Base-by-base conservation (phyloP, 1,284 basidiomycete genomes). In the Hymenochaete sp. region DNA sequence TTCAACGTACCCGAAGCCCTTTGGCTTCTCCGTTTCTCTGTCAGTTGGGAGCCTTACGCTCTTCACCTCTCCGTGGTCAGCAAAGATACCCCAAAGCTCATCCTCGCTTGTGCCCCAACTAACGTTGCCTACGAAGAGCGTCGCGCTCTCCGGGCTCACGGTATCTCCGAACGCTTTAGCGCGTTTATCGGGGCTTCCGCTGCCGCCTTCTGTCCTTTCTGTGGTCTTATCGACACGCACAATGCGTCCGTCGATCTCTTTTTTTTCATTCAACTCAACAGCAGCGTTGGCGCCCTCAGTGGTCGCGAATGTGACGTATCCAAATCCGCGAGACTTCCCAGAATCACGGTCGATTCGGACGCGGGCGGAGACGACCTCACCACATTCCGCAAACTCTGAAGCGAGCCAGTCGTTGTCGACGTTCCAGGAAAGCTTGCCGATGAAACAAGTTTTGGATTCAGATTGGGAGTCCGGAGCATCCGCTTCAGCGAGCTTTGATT, bases 1-100 rank as follows among this genome's bases (percentile, higher is more conserved):
- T 66, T 97, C 92, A 61, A 98, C 87, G 67, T 98, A 98, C 38
- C 83, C 96, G 66, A 95, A 98, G 58, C 96, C 96, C 68, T 98
- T 98, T 47, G 90, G 82, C 53, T 75, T 76, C 38, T 91, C 93
- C 4, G 86, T 78, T 48, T 98, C 96, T 51, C 88, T 75, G 64
- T 98, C 93, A 44, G 93, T 98, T 24, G 93, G 93, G 45, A 98
- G 68, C 53, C 93, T 79, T 40, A 98, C 91, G 56, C 72, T 85
- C 66, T 89, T 86, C 44, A 97, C 80, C 52, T 86, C 81, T 42
- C 93, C 93, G 62, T 82, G 85, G 61, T 93, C 90, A 55, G 80
- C 82, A 65, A 98, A 99, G 53, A 82, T 74, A 63, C 89, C 82
- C 92, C 93, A 98, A 35, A 98, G 70, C 22, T 73, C 67, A 62